Evolutionary conservation across 345 rosid species (phyloP).

Genomic region (Citropsis articulata): DNA sequence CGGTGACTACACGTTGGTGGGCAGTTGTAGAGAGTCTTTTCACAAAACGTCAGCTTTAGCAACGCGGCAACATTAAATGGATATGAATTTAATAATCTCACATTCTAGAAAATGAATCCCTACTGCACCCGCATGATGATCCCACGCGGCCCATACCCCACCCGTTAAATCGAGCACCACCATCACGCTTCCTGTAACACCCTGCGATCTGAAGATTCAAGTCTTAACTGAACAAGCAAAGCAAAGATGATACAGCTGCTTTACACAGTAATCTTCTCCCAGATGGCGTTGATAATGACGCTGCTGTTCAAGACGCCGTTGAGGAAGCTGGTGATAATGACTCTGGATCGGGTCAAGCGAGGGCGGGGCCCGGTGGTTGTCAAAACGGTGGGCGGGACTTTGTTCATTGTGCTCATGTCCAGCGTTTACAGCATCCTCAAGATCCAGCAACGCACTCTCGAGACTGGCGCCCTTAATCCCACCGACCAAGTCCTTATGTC

Average conservation of each 20-base stretch:
- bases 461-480: constrained; percentile 58
- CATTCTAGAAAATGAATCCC: too few species aligned
- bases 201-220: background rate
- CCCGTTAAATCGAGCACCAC: too few species aligned
- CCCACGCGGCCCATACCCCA: too few species aligned
- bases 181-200: too few species aligned
- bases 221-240: background rate
- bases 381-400: constrained; percentile 60
- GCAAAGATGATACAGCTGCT: constrained; percentile 66
- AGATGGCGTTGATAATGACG: constrained; percentile 60
- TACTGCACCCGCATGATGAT: too few species aligned
- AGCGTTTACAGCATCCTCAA: constrained; percentile 53
- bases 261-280: constrained; percentile 51
- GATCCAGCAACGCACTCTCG: constrained; percentile 54
- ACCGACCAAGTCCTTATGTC: constrained; percentile 83
- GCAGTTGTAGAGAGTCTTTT: too few species aligned
- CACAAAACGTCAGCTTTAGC: too few species aligned
- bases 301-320: constrained; percentile 79
- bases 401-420: constrained; percentile 55
- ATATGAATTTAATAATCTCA: too few species aligned
- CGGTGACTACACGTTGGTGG: too few species aligned
- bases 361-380: constrained; percentile 79
- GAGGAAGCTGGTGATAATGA: constrained; percentile 62
- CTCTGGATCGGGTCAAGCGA: constrained; percentile 71
- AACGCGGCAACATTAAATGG: too few species aligned